Percentiles rank a stretch among this genome's conserved stretches.
phyloP scores from a whole-genome alignment of 441 rosid genomes.

The Mallotus repandus region DNA sequence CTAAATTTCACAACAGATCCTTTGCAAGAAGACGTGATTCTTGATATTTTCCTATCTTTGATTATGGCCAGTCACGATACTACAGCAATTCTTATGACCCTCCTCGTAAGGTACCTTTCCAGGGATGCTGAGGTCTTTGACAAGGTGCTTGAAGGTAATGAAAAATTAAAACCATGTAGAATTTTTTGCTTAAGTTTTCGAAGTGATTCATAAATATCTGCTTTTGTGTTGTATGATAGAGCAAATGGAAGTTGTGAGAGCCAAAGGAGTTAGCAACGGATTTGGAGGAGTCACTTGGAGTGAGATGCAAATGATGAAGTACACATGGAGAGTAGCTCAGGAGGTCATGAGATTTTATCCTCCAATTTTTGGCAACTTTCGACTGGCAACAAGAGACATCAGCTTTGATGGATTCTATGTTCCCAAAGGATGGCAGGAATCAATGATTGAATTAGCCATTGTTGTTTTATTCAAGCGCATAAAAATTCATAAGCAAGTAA shows the following conservation, averaged over 20 bases:
- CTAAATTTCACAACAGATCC: no score
- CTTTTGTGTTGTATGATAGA: constrained; percentile 1
- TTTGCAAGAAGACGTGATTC: constrained; percentile 14
- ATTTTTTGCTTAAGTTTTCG: not conserved
- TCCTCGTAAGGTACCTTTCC: constrained; percentile 6
- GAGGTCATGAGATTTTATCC: constrained; percentile 38
- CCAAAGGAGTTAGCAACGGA: not conserved
- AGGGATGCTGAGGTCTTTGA: not conserved
- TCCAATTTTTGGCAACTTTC: constrained; percentile 28
- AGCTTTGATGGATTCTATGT: constrained; percentile 16
- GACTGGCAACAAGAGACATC: constrained; percentile 15
- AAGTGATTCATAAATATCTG: not conserved
- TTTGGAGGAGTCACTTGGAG: constrained; percentile 27
- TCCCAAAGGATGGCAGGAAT: constrained; percentile 20
- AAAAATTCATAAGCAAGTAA: no score
- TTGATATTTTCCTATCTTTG: constrained; percentile 4
- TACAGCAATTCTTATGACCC: constrained; percentile 7
- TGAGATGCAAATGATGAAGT: constrained; percentile 31
- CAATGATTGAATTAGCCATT: no score
- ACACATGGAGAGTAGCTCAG: constrained; percentile 39
- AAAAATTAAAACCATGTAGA: not conserved
- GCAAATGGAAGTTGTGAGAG: constrained; percentile 1
- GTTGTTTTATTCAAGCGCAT: no score
- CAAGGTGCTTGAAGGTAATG: not conserved
- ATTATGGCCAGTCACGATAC: constrained; percentile 15